phyloP scores from a whole-genome alignment of 2,329 filamentous ascomycete genomes.

The Trichoderma polysporum region DNA sequence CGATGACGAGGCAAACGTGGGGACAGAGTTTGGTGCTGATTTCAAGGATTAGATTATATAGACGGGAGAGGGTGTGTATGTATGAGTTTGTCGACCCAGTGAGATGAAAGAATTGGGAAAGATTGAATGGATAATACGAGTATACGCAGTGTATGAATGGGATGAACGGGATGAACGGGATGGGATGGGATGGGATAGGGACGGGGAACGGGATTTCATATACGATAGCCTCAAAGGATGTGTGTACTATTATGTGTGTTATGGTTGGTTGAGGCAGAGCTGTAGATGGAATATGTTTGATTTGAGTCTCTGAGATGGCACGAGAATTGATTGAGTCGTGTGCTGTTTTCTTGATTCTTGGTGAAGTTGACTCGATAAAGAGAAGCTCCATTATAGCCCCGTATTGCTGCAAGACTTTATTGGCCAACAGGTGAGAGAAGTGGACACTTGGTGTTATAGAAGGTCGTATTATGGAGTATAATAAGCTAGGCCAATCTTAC shows the following conservation, averaged over 20 bases:
- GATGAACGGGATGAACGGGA: neutral
- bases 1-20: conserved; percentile 54
- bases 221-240: neutral
- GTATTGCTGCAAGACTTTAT: neutral
- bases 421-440: neutral
- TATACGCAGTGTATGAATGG: conserved; percentile 8
- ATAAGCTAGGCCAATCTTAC: neutral
- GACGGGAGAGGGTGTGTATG: conserved; percentile 5
- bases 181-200: neutral
- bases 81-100: neutral
- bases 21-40: conserved; percentile 29
- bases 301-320: neutral
- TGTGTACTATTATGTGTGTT: conserved; percentile 1
- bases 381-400: neutral
- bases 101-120: neutral
- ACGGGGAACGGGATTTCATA: neutral
- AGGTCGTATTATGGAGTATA: neutral
- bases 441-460: neutral
- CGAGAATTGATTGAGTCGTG: no score
- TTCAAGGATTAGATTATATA: conserved; percentile 18
- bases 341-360: neutral
- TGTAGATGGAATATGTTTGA: neutral
- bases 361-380: neutral
- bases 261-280: neutral
- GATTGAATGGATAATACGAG: neutral